Percentiles rank a stretch among this genome's conserved stretches.
phyloP scores from a whole-genome alignment of 352 stramenopile species.

The Pythium sp. region DNA sequence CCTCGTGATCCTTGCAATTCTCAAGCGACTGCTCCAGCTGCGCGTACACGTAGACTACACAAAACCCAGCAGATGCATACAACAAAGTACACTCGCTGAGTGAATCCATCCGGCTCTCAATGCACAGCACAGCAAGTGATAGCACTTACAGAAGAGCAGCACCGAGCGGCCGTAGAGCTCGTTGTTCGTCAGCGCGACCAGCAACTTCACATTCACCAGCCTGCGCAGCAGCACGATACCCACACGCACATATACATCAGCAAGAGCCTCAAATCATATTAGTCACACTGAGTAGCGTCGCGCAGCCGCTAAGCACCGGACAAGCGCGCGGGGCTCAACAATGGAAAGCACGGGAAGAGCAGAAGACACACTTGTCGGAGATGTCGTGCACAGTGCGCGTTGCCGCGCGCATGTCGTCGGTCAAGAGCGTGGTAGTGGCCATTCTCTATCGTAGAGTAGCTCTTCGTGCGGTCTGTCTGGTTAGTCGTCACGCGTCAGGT shows the following conservation, averaged over 20 bases:
- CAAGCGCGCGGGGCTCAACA: neutral
- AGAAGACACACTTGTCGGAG: constrained; percentile 45
- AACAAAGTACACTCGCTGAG: neutral
- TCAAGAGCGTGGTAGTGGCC: constrained; percentile 14
- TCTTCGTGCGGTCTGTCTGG: neutral
- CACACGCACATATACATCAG: neutral
- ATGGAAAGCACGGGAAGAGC: neutral
- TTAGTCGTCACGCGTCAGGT: neutral
- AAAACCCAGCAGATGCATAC: neutral
- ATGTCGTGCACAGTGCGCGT: constrained; percentile 50
- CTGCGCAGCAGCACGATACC: constrained; percentile 19
- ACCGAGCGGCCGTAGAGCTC: constrained; percentile 61
- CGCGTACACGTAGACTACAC: constrained; percentile 62
- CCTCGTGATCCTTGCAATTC: constrained; percentile 38
- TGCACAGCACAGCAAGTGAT: neutral
- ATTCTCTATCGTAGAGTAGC: neutral
- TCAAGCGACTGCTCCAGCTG: constrained; percentile 59
- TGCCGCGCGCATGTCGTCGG: constrained; percentile 46
- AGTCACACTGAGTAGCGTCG: neutral
- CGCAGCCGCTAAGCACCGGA: neutral
- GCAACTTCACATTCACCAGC: constrained; percentile 66
- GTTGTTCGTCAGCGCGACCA: constrained; percentile 63
- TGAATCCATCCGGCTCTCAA: neutral
- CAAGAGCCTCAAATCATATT: neutral
- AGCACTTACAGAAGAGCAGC: constrained; percentile 68